Conservation (phyloP, 139 green algal genomes). For the Raphidocelis subcapitata region DNA sequence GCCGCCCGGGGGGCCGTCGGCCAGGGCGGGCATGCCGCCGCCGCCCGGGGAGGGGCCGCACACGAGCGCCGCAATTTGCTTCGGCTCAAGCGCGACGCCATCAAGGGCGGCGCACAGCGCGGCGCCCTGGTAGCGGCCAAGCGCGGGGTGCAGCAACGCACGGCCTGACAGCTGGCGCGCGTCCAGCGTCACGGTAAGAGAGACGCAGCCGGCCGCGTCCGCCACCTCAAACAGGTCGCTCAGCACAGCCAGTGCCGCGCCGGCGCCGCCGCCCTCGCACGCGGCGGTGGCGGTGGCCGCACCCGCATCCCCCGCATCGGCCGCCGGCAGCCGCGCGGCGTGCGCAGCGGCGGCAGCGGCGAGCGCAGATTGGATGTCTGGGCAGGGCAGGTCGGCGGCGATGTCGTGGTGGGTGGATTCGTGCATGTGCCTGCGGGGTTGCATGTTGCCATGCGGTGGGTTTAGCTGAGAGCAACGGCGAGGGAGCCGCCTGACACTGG, state of each 20-base stretch:
- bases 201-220: slow-evolving; percentile 35
- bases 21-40: slow-evolving; percentile 2
- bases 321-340: not conserved
- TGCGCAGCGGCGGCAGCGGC: slow-evolving; percentile 14
- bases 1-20: slow-evolving; percentile 31
- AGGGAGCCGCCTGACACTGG: too few relatives aligned
- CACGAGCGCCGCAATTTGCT: slow-evolving; percentile 39
- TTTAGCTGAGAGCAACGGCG: too few relatives aligned
- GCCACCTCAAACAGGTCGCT: slow-evolving; percentile 58
- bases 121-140: slow-evolving; percentile 60
- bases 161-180: slow-evolving; percentile 34
- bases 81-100: slow-evolving; percentile 32
- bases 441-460: not conserved
- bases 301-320: not conserved
- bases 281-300: not conserved
- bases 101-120: slow-evolving; percentile 57
- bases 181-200: slow-evolving; percentile 54
- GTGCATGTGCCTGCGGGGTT: slow-evolving; percentile 28
- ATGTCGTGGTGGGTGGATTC: slow-evolving; percentile 28
- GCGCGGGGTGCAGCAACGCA: slow-evolving; percentile 58
- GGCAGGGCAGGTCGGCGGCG: slow-evolving; percentile 32
- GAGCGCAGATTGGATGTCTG: slow-evolving; percentile 6
- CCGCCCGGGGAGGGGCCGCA: too few relatives aligned
- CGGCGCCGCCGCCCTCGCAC: not conserved
- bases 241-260: slow-evolving; percentile 34